Conservation (phyloP, 2,329 filamentous ascomycete genomes). For the Fusarium sp. region DNA sequence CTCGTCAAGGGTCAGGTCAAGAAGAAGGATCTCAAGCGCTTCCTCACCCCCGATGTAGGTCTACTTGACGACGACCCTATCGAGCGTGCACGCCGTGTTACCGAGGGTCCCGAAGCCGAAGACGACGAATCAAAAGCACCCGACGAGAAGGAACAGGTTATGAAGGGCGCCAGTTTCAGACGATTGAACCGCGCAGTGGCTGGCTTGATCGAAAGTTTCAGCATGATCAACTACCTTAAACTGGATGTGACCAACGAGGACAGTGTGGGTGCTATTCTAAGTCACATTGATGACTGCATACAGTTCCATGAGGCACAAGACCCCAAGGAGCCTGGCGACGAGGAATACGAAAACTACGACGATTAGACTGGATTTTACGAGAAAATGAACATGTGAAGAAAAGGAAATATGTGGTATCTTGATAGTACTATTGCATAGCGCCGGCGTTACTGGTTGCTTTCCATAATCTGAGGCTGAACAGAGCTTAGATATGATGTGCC, state of each 20-base stretch:
- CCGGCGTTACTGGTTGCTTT: conserved; percentile 45
- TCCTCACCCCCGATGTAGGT: conserved; percentile 85
- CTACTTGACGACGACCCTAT: conserved; percentile 84
- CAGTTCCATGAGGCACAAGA: conserved; percentile 95
- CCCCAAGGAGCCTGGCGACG: conserved; percentile 81
- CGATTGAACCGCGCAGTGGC: conserved; percentile 89
- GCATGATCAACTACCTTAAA: conserved; percentile 95
- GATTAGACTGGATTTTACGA: conserved; percentile 22
- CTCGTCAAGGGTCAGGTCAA: conserved; percentile 89
- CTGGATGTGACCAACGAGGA: conserved; percentile 92
- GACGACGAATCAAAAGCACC: conserved; percentile 70
- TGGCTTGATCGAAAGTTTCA: conserved; percentile 94
- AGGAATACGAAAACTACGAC: conserved; percentile 57
- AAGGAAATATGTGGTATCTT: conserved; percentile 35
- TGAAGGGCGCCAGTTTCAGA: conserved; percentile 85
- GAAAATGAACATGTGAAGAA: conserved; percentile 20
- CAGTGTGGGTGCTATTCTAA: conserved; percentile 84
- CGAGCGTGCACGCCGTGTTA: conserved; percentile 57
- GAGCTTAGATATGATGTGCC: conserved; percentile 30
- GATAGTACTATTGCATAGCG: conserved; percentile 48
- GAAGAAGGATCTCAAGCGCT: conserved; percentile 89
- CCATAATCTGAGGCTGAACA: conserved; percentile 34
- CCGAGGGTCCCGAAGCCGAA: conserved; percentile 56
- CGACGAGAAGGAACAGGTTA: conserved; percentile 74
- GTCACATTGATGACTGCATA: conserved; percentile 94